Evolutionary conservation across 208 protist genomes (phyloP), one percentile per base, ranked within the genome.

Genomic region (Leishmania aethiopica): DNA sequence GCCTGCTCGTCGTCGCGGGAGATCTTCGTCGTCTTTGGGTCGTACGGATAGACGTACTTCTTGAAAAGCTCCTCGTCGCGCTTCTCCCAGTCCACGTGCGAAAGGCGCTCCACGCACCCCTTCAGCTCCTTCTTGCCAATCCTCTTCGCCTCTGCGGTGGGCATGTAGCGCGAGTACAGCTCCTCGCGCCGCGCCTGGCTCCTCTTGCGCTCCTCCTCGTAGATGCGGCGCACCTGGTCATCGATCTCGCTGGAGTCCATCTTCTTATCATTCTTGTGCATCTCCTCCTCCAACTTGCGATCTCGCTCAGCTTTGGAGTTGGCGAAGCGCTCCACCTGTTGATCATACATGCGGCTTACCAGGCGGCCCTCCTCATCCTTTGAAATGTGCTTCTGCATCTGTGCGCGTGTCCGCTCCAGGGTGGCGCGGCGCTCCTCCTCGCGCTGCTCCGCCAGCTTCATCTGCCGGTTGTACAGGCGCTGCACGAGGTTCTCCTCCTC

Each of bases 21-120:
- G n/a, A 97, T 95, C 57, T 81, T 95, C 5, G 79, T 84, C 51
- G 74, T 86, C 86, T 92, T 94, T 4, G 92, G 92, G 79, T 96
- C 94, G 81, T 94, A 88, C n/a, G 92, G 92, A 64, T 95, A 96
- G 40, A 97, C 92, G 77, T 95, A 88, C 89, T 97, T 97, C 76
- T 96, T 84, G 78, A 96, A 97, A 32, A 97, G 88, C 82, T 93
- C 90, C 85, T 96, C 90, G 69, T 97, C 94, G 5, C 88, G 82
- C 84, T 93, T 93, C 77, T 89, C 94, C 78, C 89, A 96, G 77
- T 97, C 92, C 11, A 95, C 89, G 71, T 91, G 86, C 59, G 84
- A 96, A 13, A 97, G 89, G 15, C 94, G 92, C 17, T 93, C 79
- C 70, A 93, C 91, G 42, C 87, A 92, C 73, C 87, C 90, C 74